A percentile compares a stretch with the other conserved stretches of the same genome.
These are phyloP conservation scores for Scheffersomyces quercinus DNA, from an alignment of 1,139 yeast genomes.

Conservation along the genomic window DNA sequence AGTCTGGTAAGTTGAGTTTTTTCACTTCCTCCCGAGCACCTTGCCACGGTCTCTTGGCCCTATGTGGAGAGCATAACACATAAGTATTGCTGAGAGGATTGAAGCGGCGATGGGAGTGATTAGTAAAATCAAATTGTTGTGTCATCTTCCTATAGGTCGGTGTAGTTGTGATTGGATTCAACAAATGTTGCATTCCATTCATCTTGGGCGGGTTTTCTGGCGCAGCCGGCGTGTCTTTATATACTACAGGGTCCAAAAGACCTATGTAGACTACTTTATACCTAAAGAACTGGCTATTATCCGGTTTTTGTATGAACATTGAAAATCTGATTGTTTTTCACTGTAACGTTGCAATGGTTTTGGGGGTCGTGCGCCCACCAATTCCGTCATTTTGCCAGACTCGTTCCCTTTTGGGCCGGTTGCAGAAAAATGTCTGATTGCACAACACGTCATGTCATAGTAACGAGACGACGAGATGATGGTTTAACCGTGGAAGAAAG, in stretches of 20 bases:
- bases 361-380: too few species aligned
- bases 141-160: constrained; percentile 23
- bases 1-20: constrained; percentile 47
- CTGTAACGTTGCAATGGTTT: too few species aligned
- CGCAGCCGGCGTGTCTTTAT: not conserved
- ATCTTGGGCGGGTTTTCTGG: not conserved
- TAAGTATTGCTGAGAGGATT: constrained; percentile 66
- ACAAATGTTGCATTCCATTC: constrained; percentile 21
- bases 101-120: constrained; percentile 66
- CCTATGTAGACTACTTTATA: not conserved
- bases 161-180: constrained; percentile 23
- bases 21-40: constrained; percentile 64
- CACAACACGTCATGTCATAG: too few species aligned
- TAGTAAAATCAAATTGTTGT: constrained; percentile 47
- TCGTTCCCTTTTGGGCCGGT: too few species aligned
- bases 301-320: too few species aligned
- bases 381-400: too few species aligned
- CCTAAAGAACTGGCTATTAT: too few species aligned
- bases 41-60: constrained; percentile 82
- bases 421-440: too few species aligned
- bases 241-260: not conserved
- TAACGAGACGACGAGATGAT: too few species aligned
- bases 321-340: too few species aligned
- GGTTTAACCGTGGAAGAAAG: too few species aligned
- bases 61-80: constrained; percentile 75